Evolutionary conservation across 2,329 filamentous ascomycete genomes (phyloP).

Genomic region (Incumbomyces lentus): DNA sequence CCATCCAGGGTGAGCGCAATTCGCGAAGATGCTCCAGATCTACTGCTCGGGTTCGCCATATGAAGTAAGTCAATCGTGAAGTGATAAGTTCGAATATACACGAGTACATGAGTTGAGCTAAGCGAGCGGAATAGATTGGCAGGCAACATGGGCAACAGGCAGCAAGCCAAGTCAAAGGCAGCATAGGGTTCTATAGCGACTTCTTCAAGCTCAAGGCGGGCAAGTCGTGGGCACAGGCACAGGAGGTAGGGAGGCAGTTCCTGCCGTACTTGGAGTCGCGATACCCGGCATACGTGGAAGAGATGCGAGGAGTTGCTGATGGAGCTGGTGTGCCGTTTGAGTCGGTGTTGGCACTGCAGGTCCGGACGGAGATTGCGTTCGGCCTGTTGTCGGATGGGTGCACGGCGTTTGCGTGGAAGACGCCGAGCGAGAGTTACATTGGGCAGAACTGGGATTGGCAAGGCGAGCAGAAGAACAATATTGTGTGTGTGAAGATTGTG

Average conservation of each 20-base stretch:
- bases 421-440: conserved; percentile 29
- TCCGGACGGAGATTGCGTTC: conserved; percentile 50
- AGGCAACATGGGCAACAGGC: conserved; percentile 23
- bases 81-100: no score
- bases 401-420: conserved; percentile 45
- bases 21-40: conserved; percentile 20
- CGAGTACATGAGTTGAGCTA: no score
- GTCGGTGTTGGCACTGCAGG: conserved; percentile 48
- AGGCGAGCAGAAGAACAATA: conserved; percentile 38
- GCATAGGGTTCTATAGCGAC: conserved; percentile 22
- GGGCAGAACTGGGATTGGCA: conserved; percentile 53
- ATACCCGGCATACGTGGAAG: conserved; percentile 25
- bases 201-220: conserved; percentile 24
- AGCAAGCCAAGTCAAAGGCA: conserved; percentile 21
- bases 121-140: conserved; percentile 20
- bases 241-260: conserved; percentile 34
- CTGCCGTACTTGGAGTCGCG: conserved; percentile 29
- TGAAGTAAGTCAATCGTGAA: conserved; percentile 17
- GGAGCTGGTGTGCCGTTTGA: conserved; percentile 39
- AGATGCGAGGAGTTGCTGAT: conserved; percentile 39
- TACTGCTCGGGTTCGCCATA: conserved; percentile 21
- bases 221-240: conserved; percentile 40
- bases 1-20: no score
- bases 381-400: conserved; percentile 49
- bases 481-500: conserved; percentile 41